These are phyloP conservation scores for Hortiboletus flavorubellus DNA, from an alignment of 768 basidiomycete genomes.

Conservation along the genomic window DNA sequence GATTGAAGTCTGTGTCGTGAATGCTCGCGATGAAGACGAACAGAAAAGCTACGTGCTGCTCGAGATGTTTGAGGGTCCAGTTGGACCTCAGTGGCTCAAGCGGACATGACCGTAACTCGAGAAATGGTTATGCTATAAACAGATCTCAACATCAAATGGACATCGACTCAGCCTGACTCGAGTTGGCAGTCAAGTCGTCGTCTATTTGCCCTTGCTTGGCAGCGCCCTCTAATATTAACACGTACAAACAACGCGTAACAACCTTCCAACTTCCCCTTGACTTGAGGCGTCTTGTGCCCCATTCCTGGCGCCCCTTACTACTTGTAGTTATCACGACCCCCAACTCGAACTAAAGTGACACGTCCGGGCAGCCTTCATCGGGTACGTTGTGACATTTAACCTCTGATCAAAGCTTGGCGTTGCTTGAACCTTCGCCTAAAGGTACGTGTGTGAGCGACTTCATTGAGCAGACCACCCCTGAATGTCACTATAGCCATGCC, in stretches of 20 bases:
- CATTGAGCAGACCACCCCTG: not conserved
- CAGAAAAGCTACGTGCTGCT: slow-evolving; percentile 37
- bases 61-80: slow-evolving; percentile 59
- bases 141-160: slow-evolving; percentile 1
- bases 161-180: slow-evolving; percentile 13
- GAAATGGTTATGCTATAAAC: slow-evolving; percentile 8
- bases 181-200: not conserved
- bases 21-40: slow-evolving; percentile 17
- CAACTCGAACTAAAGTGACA: not conserved
- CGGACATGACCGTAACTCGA: slow-evolving; percentile 47
- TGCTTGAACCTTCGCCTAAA: not conserved
- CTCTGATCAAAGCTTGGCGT: not conserved
- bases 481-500: not conserved
- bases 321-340: too few relatives aligned
- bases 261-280: too few relatives aligned
- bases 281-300: too few relatives aligned
- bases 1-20: slow-evolving; percentile 7
- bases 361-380: not conserved
- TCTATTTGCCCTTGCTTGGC: slow-evolving; percentile 19
- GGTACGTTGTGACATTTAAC: not conserved
- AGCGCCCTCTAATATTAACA: slow-evolving; percentile 15
- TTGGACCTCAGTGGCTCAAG: slow-evolving; percentile 76
- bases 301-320: too few relatives aligned
- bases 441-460: not conserved
- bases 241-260: slow-evolving; percentile 13